Evolutionary conservation across 2,329 filamentous ascomycete species (phyloP).

Genomic region (Trichoderma afroharzianum): DNA sequence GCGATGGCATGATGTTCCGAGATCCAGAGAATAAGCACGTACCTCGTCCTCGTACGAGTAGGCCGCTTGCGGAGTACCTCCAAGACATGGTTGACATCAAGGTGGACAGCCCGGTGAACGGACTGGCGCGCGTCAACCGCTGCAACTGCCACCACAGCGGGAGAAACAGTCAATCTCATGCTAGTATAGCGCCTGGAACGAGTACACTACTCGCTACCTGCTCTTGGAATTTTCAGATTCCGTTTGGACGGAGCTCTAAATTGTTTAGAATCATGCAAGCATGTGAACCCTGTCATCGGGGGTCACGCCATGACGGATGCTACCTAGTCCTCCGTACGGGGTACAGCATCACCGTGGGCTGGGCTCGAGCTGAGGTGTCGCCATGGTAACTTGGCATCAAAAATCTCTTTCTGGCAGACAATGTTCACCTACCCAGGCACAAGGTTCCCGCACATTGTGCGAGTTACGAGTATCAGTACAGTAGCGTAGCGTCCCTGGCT

Average conservation of each 20-base stretch:
- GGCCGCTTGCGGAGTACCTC: not conserved
- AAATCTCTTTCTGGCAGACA: not conserved
- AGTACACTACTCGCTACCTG: not conserved
- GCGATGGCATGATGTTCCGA: conserved; percentile 9
- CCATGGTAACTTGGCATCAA: conserved; percentile 6
- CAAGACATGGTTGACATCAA: not conserved
- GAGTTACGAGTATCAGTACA: too few relatives aligned
- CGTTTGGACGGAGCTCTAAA: not conserved
- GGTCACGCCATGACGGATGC: conserved; percentile 6
- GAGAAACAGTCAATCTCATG: not conserved
- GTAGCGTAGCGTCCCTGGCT: not conserved
- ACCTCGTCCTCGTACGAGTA: not conserved
- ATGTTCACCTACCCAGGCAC: not conserved
- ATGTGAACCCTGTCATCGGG: not conserved
- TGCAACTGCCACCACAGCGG: not conserved
- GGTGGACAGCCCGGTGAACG: not conserved
- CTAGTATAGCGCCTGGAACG: not conserved
- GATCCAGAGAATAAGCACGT: not conserved
- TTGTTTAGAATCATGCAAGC: conserved; percentile 6
- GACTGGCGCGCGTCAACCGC: not conserved
- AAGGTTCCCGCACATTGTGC: not conserved
- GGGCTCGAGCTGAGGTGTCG: not conserved
- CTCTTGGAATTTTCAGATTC: not conserved
- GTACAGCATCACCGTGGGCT: not conserved
- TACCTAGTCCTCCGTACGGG: not conserved